Base-by-base conservation (phyloP, 2,329 filamentous ascomycete genomes). In the Ophiostoma ulmi region DNA sequence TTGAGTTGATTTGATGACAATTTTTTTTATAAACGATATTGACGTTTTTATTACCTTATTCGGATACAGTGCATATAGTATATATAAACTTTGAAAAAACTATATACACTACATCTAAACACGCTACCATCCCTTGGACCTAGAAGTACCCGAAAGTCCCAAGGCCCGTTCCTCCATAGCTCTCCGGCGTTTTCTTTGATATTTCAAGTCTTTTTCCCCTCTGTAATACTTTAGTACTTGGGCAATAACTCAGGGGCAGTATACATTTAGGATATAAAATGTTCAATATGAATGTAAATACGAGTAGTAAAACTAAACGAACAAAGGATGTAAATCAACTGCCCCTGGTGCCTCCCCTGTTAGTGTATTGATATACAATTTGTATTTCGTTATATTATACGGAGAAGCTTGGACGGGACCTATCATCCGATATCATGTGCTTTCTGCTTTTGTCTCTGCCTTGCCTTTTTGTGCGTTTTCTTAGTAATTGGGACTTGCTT, bases 111-210 rank as follows among this genome's bases (percentile, higher is more conserved):
- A 14, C 6, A 38, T 10, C 5, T 1, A 5, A 17, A 14, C 6
- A 36, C 61, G 61, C 31, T 64, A 64, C 31, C 31, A 64, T 64
- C 61, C 61, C 61, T 64, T 64, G 26, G 58, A 17, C 26, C 26
- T 64, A 64, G 31, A 64, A 64, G 61, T 64, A 64, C 61, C 61
- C 38, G 61, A 64, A 64, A 64, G 61, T 64, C 31, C 61, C 61
- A 38, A 64, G 61, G 61, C 61, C 61, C 61, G 61, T 64, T 64
- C 61, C 61, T 64, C 61, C 61, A 61, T 48, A 58, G 61, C 5
- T 64, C 61, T 20, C 13, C 17, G 61, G 61, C 61, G 1, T 38
- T 64, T 64, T 64, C 55, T 61, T 61, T 61, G 14, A 61, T n/a
- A 7, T 22, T 31, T 58, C 20, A 10, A 58, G 26, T 36, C 61